Evolutionary conservation across 495 filamentous ascomycete genomes (phyloP).

Genomic region (Penicillium chermesinum): DNA sequence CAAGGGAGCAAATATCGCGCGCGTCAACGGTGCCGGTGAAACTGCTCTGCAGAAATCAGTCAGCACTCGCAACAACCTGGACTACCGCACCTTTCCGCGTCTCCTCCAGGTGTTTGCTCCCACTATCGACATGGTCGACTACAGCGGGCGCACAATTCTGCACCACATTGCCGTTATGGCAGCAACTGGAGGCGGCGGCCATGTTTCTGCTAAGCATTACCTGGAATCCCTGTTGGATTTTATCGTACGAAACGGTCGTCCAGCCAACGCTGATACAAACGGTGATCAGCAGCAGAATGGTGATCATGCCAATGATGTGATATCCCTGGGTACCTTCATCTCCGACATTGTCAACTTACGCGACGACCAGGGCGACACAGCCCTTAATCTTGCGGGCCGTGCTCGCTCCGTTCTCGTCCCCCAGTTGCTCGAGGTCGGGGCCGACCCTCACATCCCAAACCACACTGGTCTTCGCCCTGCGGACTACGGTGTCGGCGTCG

Average conservation of each 20-base stretch:
- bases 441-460: slow-evolving; percentile 84
- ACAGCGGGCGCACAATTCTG: slow-evolving; percentile 82
- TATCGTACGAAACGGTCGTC: slow-evolving; percentile 77
- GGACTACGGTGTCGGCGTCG: slow-evolving; percentile 88
- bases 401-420: slow-evolving; percentile 91
- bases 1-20: slow-evolving; percentile 77
- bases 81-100: slow-evolving; percentile 75
- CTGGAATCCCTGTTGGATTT: slow-evolving; percentile 90
- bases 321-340: slow-evolving; percentile 86
- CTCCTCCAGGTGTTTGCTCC: slow-evolving; percentile 80
- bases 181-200: slow-evolving; percentile 79
- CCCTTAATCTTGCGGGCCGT: slow-evolving; percentile 85
- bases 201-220: slow-evolving; percentile 81
- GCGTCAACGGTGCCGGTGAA: slow-evolving; percentile 82
- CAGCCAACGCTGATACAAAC: slow-evolving; percentile 34
- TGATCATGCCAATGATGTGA: slow-evolving; percentile 49
- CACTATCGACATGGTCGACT: slow-evolving; percentile 87
- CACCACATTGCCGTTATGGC: slow-evolving; percentile 96
- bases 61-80: slow-evolving; percentile 83
- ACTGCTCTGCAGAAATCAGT: slow-evolving; percentile 87
- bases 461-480: slow-evolving; percentile 76
- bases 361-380: slow-evolving; percentile 90
- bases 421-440: slow-evolving; percentile 87
- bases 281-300: slow-evolving; percentile 26
- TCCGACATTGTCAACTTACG: slow-evolving; percentile 91